Evolutionary conservation across 1,284 basidiomycete genomes (phyloP).

Genomic region (Tilletia horrida): DNA sequence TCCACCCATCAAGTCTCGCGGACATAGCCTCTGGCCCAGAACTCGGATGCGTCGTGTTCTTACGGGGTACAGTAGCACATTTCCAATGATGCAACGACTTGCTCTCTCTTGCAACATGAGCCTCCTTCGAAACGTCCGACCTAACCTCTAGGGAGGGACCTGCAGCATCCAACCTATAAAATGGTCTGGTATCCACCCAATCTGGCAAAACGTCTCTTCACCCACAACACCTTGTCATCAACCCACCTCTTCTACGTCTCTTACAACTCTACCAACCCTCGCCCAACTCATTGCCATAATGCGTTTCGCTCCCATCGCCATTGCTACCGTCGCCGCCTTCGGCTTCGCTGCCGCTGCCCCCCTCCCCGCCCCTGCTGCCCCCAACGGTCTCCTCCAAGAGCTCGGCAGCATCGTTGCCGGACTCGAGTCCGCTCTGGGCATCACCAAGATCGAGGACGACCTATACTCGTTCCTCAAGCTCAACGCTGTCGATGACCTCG

Average conservation of each 20-base stretch:
- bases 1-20: too few relatives aligned
- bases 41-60: too few relatives aligned
- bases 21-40: too few relatives aligned
- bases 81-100: too few relatives aligned
- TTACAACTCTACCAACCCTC: not conserved
- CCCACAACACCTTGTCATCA: too few relatives aligned
- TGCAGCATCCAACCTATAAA: too few relatives aligned
- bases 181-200: too few relatives aligned
- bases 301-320: slow-evolving; percentile 12
- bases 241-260: not conserved
- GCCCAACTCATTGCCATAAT: not conserved
- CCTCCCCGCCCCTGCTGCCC: not conserved
- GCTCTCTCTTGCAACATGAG: too few relatives aligned
- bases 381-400: slow-evolving; percentile 2
- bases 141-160: too few relatives aligned
- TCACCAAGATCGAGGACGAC: slow-evolving; percentile 18
- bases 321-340: slow-evolving; percentile 8
- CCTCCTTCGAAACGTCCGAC: too few relatives aligned
- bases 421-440: slow-evolving; percentile 22
- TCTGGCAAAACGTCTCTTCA: too few relatives aligned
- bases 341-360: not conserved
- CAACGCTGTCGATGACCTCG: slow-evolving; percentile 11
- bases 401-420: slow-evolving; percentile 15
- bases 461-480: slow-evolving; percentile 14
- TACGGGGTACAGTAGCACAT: too few relatives aligned